These are phyloP conservation scores for Purpureocillium takamizusanense DNA, from an alignment of 2,329 filamentous ascomycete species.

Conservation along the genomic window DNA sequence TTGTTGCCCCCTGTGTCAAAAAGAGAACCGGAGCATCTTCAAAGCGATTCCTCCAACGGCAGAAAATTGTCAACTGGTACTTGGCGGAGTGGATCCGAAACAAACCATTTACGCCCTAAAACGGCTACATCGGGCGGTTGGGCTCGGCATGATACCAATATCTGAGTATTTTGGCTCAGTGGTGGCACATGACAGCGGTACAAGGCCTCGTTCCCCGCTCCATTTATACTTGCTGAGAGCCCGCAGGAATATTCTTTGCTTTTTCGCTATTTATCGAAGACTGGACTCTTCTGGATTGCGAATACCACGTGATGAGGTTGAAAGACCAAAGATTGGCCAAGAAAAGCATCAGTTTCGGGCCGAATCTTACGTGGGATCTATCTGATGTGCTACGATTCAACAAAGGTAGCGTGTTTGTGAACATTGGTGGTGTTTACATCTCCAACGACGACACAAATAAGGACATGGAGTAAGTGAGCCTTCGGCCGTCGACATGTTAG, in stretches of 20 bases:
- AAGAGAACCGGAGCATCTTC: background rate
- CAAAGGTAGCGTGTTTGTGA: background rate
- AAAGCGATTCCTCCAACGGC: background rate
- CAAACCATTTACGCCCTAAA: slow-evolving; percentile 1
- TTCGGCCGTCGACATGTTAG: too few relatives aligned
- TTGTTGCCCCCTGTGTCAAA: background rate
- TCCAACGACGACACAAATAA: background rate
- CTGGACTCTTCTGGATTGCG: background rate
- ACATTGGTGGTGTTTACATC: background rate
- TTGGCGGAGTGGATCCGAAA: background rate
- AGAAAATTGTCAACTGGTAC: background rate
- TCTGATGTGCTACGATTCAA: background rate
- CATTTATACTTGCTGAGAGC: too few relatives aligned
- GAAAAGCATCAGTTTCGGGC: background rate
- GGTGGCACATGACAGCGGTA: background rate
- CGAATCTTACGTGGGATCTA: background rate
- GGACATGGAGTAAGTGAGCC: too few relatives aligned
- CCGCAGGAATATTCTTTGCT: background rate
- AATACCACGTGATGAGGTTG: background rate
- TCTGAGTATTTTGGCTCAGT: slow-evolving; percentile 2
- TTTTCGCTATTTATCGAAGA: background rate
- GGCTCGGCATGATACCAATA: slow-evolving; percentile 1
- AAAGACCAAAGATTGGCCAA: background rate
- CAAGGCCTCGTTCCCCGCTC: background rate
- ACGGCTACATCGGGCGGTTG: background rate